These are phyloP conservation scores for Ricinus communis DNA, from an alignment of 345 rosid species.

Conservation along the genomic window DNA sequence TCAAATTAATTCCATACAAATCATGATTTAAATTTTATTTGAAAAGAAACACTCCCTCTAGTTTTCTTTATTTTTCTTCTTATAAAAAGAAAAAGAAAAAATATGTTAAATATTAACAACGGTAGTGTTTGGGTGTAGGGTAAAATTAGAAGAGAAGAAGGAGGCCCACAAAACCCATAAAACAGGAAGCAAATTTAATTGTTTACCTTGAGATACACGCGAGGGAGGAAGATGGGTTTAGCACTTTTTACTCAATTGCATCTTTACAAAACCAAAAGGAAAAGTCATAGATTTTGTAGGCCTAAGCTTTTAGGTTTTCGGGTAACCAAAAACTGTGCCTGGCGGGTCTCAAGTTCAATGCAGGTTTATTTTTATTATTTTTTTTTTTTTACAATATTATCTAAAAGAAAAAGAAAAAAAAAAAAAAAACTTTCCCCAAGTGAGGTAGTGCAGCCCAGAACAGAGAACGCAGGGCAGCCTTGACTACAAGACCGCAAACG, in stretches of 20 bases:
- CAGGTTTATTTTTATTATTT: no score
- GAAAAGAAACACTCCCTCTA: not conserved
- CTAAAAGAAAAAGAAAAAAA: no score
- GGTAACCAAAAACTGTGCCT: conserved; percentile 21
- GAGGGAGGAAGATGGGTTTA: not conserved
- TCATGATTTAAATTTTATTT: no score
- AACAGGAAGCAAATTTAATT: conserved; percentile 7
- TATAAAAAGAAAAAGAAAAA: not conserved
- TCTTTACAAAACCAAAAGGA: conserved; percentile 20
- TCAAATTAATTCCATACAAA: no score
- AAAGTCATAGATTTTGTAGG: conserved; percentile 38
- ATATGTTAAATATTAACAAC: not conserved
- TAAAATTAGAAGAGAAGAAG: not conserved
- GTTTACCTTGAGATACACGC: conserved; percentile 25
- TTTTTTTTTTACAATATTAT: no score
- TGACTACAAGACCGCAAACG: conserved; percentile 22
- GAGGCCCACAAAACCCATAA: conserved; percentile 31
- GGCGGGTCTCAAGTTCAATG: conserved; percentile 2
- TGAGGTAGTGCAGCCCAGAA: no score
- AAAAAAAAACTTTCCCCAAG: no score
- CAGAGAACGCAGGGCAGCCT: conserved; percentile 4
- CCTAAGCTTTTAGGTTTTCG: not conserved
- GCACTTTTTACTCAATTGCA: conserved; percentile 25
- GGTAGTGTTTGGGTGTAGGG: not conserved
- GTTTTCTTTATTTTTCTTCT: no score